Base-by-base conservation (phyloP, 163 green algal species). In the Prototheca stagnorum region DNA sequence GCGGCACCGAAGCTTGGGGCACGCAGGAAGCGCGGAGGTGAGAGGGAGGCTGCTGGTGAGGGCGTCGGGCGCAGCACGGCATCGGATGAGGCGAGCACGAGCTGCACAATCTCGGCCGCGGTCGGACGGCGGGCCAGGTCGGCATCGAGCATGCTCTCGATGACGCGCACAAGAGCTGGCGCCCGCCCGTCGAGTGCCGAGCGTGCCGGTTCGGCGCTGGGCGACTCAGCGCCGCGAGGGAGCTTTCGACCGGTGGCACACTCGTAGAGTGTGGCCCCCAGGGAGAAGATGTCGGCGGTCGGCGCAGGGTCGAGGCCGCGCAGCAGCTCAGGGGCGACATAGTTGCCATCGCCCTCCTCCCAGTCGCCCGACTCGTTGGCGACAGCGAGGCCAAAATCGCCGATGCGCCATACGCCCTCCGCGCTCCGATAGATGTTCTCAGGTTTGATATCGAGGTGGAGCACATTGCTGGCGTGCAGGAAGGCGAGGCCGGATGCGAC, bases 361-460 rank as follows among this genome's bases (percentile, higher is more conserved):
- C 77, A 86, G 19, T 82, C 71, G 47, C 68, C 53, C 31, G 14
- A 22, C 28, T 55, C 31, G 24, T 51, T 47, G 4, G 53, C 53
- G 17, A 88, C 64, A 6, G 80, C 80, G 23, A 87, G 58, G 4
- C 81, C 81, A 64, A 92, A 92, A 59, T 92, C 81, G 1, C 78
- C 81, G 26, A 92, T 75, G 49, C 78, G 58, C 35, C 61, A 70
- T 34, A 7, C 16, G 12, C 19, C 24, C 5, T 24, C 23, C 12
- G 8, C n/a, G 39, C 35, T 39, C 15, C 43, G 26, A 44, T 66
- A 73, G 8, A 88, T 65, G 62, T 90, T 90, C 19, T 85, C 79
- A 5, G 79, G 79, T 56, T 90, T 90, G 37, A 90, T 69, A 60
- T 92, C 80, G 29, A 88, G 64, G 61, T 91, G 80, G 31, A 90